Conservation (phyloP, 2,329 filamentous ascomycete species). For the Orbilia brochopaga region DNA sequence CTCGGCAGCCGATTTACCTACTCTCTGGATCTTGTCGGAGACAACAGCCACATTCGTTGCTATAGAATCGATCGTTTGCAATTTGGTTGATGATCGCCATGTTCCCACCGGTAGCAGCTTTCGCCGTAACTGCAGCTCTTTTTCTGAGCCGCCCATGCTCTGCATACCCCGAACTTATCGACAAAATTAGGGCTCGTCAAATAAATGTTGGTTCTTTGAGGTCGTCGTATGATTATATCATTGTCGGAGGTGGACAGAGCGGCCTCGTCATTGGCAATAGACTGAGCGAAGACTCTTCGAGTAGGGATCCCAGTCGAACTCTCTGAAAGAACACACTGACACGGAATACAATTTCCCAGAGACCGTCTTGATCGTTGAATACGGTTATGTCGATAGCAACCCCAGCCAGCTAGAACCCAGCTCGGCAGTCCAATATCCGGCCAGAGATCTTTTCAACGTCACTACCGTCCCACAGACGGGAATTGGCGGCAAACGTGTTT, state of each 20-base stretch:
- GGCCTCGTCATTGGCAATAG: constrained; percentile 55
- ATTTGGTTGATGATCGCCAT: too few species aligned
- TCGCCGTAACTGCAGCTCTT: constrained; percentile 10
- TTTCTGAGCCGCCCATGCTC: constrained; percentile 13
- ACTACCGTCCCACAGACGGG: constrained; percentile 59
- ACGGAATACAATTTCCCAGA: constrained; percentile 39
- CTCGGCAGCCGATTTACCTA: too few species aligned
- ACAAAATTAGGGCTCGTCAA: constrained; percentile 44
- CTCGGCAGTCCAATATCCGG: constrained; percentile 53
- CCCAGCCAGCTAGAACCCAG: constrained; percentile 53
- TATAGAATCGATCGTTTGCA: too few species aligned
- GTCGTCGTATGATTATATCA: constrained; percentile 53
- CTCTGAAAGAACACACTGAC: background rate
- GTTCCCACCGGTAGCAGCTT: constrained; percentile 2
- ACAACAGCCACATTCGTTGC: too few species aligned
- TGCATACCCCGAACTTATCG: constrained; percentile 35
- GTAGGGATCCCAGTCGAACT: constrained; percentile 25
- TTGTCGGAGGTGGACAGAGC: constrained; percentile 54
- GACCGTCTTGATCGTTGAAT: constrained; percentile 56
- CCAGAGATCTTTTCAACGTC: constrained; percentile 56
- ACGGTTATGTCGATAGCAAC: constrained; percentile 50
- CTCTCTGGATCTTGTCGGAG: too few species aligned
- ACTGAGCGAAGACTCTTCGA: constrained; percentile 54
- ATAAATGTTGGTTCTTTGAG: constrained; percentile 30
- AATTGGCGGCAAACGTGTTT: constrained; percentile 57